Base-by-base conservation (phyloP, 2,329 filamentous ascomycete species). In the Trematosphaeria pertusa region DNA sequence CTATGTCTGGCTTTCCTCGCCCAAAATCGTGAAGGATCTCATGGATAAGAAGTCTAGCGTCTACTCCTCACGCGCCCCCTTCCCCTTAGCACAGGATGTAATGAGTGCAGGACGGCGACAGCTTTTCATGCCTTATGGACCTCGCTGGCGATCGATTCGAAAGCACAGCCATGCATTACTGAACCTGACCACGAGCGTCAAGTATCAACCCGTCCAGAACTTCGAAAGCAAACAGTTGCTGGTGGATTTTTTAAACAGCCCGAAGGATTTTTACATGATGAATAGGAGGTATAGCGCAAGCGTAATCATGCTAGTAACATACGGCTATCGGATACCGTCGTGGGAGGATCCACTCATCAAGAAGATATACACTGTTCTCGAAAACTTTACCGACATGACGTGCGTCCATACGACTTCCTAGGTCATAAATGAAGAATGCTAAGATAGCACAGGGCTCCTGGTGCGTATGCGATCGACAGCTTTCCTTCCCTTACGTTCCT, bases 11-110 rank as follows among this genome's bases (percentile, higher is more conserved):
- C 61, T 75, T 6, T 71, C 65, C 45, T 77, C 79, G 26, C 75
- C 78, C 0, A 76, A 76, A 67, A 69, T 73, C 1, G 80, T 80
- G 0, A 78, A 77, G 30, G 80, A 82, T 15, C 67, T 83, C n/a
- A 77, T 84, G 44, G 79, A 81, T 49, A 81, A 80, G 55, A 75
- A 77, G 31, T 76, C 77, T 0, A 72, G 73, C n/a, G 73, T 79
- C 35, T 82, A 82, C 56, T 76, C 77, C 1, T 81, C 80, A 1
- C 72, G 76, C 12, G 46, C 62, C 5, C 52, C 62, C 20, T 55
- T 61, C 2, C 72, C 72, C 0, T 49, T 75, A 1, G 71, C 71
- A 2, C 64, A 70, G 31, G 71, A 74, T 36, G 65, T 68, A 3
- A 66, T 78, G 76, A 76, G 70, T 76, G 22, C 77, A 74, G 50